Evolutionary conservation across 148 eudicot genomes (phyloP).

Genomic region (Fagopyrum esculentum): DNA sequence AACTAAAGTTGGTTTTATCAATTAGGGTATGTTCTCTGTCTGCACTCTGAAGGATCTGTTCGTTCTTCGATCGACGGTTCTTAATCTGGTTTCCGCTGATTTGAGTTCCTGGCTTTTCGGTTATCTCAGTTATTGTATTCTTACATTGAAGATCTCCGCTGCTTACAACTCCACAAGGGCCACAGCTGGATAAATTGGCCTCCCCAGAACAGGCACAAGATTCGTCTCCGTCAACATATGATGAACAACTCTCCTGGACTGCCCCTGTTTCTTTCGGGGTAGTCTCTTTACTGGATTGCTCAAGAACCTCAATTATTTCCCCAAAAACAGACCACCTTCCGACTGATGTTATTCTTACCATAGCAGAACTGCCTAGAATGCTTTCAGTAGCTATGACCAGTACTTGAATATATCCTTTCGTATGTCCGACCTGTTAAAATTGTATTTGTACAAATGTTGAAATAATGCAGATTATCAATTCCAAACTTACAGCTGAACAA

Average conservation of each 20-base stretch:
- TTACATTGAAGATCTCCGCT: background rate
- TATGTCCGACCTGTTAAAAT: conserved; percentile 73
- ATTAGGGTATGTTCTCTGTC: conserved; percentile 13
- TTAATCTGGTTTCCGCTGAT: conserved; percentile 19
- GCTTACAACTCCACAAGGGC: conserved; percentile 15
- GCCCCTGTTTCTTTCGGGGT: conserved; percentile 15
- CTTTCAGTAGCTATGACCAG: conserved; percentile 61
- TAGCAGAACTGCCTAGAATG: conserved; percentile 77
- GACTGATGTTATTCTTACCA: conserved; percentile 65
- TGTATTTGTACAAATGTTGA: background rate
- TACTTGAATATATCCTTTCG: conserved; percentile 89
- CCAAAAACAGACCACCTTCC: conserved; percentile 99
- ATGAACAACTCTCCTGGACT: conserved; percentile 25
- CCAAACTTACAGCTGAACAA: background rate
- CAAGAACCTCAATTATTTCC: conserved; percentile 59
- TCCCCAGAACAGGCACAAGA: conserved; percentile 51
- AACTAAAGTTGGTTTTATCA: conserved; percentile 11
- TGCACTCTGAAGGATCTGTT: conserved; percentile 20
- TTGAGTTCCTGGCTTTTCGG: conserved; percentile 11
- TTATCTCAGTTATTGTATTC: background rate
- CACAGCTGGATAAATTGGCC: conserved; percentile 47
- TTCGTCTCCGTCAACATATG: conserved; percentile 31
- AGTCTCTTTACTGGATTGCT: conserved; percentile 15
- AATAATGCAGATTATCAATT: background rate
- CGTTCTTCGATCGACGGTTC: conserved; percentile 36